These are phyloP conservation scores for Tritrichomonas foetus DNA, from an alignment of 208 protist genomes.

Conservation along the genomic window DNA sequence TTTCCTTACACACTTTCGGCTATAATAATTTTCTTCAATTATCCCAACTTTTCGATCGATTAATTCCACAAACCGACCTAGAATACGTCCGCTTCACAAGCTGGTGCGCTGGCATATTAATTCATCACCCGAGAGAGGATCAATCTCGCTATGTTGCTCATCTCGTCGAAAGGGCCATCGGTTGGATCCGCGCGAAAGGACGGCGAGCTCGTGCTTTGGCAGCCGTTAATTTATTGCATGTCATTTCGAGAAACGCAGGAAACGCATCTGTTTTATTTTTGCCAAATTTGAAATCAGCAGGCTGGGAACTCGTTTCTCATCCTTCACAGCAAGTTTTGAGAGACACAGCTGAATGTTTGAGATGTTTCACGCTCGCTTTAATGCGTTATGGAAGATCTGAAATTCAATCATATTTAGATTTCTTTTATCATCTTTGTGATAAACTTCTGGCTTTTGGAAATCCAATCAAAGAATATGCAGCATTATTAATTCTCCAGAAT, in stretches of 20 bases:
- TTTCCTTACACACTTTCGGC: neutral
- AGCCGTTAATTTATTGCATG: neutral
- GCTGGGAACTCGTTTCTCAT: neutral
- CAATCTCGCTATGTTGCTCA: neutral
- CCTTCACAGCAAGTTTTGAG: neutral
- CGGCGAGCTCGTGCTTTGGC: neutral
- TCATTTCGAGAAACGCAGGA: neutral
- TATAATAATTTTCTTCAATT: neutral
- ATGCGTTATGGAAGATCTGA: neutral
- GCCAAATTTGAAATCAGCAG: neutral
- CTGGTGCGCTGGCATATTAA: neutral
- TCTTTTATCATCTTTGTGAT: neutral
- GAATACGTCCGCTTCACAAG: conserved; percentile 17
- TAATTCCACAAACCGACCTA: conserved; percentile 16
- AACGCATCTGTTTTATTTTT: neutral
- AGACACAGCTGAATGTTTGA: neutral
- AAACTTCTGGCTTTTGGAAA: neutral
- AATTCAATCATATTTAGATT: neutral
- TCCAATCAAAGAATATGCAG: conserved; percentile 17
- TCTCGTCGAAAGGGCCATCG: neutral
- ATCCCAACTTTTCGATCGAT: neutral
- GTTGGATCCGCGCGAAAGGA: neutral
- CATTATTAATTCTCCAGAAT: neutral
- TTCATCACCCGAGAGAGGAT: neutral
- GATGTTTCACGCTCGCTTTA: neutral